Evolutionary conservation across 169 alveolate species (phyloP), one percentile per base, ranked within the genome.

Genomic region (Fabrea salina): DNA sequence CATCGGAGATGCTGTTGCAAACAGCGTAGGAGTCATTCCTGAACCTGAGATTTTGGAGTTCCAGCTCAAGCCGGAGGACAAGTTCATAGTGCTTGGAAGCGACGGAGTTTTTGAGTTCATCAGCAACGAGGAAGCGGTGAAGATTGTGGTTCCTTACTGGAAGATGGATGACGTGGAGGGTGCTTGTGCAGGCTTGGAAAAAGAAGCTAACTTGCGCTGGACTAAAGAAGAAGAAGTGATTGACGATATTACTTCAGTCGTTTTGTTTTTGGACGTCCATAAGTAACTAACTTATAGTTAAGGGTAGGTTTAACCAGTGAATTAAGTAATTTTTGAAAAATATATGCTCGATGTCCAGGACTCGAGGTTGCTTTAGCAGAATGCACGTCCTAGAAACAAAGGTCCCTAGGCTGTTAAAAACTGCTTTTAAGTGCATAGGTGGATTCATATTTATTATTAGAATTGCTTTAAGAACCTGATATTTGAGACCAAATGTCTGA

Each of bases 241-340:
- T 37, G 97, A 94, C 89, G 97, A 94, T 75, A 94, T 94, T 44
- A 94, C 97, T 35, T 85, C 87, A 57, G 80, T 94, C 27, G 72
- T 91, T 41, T 79, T 88, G 5, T 93, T 91, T 77, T 87, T 91
- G 70, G 58, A 89, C 35, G 19, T 66, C 4, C 58, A 30, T 32
- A 43, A 0, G 13, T 40, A 11, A 54, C n/a, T 8, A 44, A 11
- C 16, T 44, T 44, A 44, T 44, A 44, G 53, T 44, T 44, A 44
- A 44, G 53, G 16, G 8, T 44, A 44, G 53, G 53, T n/a, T n/a
- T n/a, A n/a, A n/a, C n/a, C n/a, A n/a, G n/a, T n/a, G n/a, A n/a
- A n/a, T n/a, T n/a, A n/a, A n/a, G n/a, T n/a, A n/a, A n/a, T n/a
- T n/a, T n/a, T n/a, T n/a, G n/a, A n/a, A n/a, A n/a, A n/a, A n/a